A percentile compares a stretch with the other conserved stretches of the same genome.
phyloP scores from a whole-genome alignment of 805 yeast species.

The Wickerhamiella cacticola region DNA sequence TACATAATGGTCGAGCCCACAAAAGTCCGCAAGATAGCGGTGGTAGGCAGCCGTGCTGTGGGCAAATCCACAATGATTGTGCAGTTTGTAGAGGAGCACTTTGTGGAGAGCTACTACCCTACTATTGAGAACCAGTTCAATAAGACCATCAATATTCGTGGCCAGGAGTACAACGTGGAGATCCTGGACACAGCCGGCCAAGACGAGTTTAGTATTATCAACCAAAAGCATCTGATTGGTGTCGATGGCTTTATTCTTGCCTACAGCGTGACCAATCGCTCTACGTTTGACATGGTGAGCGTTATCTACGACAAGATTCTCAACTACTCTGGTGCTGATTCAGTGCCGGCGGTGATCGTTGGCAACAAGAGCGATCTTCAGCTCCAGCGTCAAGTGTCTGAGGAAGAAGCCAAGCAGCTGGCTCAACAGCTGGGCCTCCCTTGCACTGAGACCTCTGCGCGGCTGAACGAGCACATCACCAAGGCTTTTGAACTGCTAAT shows the following conservation, averaged over 20 bases:
- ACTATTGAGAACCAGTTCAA: slow-evolving; percentile 79
- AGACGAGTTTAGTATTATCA: slow-evolving; percentile 74
- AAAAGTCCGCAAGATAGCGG: slow-evolving; percentile 52
- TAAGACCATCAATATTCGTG: slow-evolving; percentile 54
- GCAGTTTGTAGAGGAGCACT: slow-evolving; percentile 76
- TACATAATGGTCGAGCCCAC: slow-evolving; percentile 23
- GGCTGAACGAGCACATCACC: slow-evolving; percentile 58
- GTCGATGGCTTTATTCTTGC: slow-evolving; percentile 75
- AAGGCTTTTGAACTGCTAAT: slow-evolving; percentile 50
- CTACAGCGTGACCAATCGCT: slow-evolving; percentile 67
- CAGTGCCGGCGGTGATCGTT: slow-evolving; percentile 66
- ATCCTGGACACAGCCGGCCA: slow-evolving; percentile 90
- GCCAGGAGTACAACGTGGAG: slow-evolving; percentile 68
- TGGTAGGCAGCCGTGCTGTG: slow-evolving; percentile 78
- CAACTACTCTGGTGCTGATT: slow-evolving; percentile 46
- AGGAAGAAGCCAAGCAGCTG: slow-evolving; percentile 45
- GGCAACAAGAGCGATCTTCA: slow-evolving; percentile 68
- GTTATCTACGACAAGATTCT: slow-evolving; percentile 73
- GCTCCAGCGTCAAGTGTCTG: slow-evolving; percentile 46
- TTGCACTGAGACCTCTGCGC: slow-evolving; percentile 75
- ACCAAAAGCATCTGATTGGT: slow-evolving; percentile 65
- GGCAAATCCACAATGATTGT: slow-evolving; percentile 78
- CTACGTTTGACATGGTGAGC: slow-evolving; percentile 64
- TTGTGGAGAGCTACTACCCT: slow-evolving; percentile 81
- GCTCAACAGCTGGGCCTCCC: slow-evolving; percentile 59